Evolutionary conservation across 75 land plant species (phyloP).

Genomic region (Pseudotsuga menziesii): DNA sequence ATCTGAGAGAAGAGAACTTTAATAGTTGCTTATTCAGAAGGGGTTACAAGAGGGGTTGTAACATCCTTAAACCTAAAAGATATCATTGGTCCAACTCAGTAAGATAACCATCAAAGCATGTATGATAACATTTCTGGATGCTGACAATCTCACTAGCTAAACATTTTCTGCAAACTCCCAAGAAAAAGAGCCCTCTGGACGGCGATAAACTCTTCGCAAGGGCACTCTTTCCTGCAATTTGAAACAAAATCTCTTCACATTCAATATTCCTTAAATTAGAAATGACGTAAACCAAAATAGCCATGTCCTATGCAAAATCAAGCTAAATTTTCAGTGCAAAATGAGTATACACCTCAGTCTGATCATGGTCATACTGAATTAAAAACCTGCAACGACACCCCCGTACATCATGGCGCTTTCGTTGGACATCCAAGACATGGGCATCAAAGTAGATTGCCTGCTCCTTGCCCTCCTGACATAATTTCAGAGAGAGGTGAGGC

Average conservation of each 20-base stretch:
- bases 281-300: neutral
- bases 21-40: neutral
- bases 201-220: neutral
- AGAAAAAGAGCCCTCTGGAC: neutral
- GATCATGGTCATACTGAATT: conserved; percentile 73
- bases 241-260: neutral
- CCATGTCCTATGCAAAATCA: neutral
- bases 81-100: conserved; percentile 2
- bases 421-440: conserved; percentile 66
- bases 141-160: neutral
- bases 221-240: neutral
- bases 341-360: conserved; percentile 50
- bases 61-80: neutral
- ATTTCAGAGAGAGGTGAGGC: neutral
- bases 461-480: conserved; percentile 68
- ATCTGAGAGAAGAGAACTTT: neutral
- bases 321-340: neutral
- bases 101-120: neutral
- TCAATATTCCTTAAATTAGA: no score
- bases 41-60: neutral
- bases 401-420: conserved; percentile 78
- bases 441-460: conserved; percentile 86
- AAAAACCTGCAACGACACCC: conserved; percentile 89
- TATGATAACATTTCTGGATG: neutral
- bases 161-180: neutral